phyloP scores from a whole-genome alignment of 1,284 basidiomycete species.

The Ustilago trichophora region DNA sequence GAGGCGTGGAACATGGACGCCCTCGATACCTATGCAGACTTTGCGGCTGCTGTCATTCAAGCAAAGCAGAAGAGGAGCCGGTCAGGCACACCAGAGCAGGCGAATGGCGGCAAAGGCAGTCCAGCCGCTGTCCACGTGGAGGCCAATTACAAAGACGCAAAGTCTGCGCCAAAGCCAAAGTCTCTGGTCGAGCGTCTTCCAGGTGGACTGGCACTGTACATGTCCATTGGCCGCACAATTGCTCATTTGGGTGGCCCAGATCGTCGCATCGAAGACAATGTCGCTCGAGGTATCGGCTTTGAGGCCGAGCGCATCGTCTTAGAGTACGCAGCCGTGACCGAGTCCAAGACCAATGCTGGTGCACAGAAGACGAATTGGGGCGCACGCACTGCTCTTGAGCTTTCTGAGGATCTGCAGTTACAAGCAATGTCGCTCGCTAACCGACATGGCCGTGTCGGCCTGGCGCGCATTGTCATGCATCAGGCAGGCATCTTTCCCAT shows the following conservation, averaged over 20 bases:
- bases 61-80: background rate
- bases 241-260: slow-evolving; percentile 54
- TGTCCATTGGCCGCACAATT: slow-evolving; percentile 50
- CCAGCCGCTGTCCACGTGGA: too few species aligned
- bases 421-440: slow-evolving; percentile 40
- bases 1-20: slow-evolving; percentile 52
- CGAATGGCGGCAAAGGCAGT: too few species aligned
- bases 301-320: slow-evolving; percentile 50
- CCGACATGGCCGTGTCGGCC: slow-evolving; percentile 42
- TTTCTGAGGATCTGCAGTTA: slow-evolving; percentile 54
- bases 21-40: slow-evolving; percentile 33
- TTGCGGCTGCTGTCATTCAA: slow-evolving; percentile 13
- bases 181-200: slow-evolving; percentile 50
- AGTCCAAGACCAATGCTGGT: slow-evolving; percentile 27
- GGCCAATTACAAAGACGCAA: too few species aligned
- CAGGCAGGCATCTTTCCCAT: slow-evolving; percentile 65
- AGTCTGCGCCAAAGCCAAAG: background rate
- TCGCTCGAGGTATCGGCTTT: slow-evolving; percentile 56
- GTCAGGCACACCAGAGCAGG: too few species aligned
- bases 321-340: slow-evolving; percentile 43
- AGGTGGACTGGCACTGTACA: slow-evolving; percentile 38
- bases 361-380: slow-evolving; percentile 44
- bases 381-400: slow-evolving; percentile 47
- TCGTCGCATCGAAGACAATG: slow-evolving; percentile 35
- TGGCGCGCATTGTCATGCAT: slow-evolving; percentile 37